These are phyloP conservation scores for Nemania bipapillata DNA, from an alignment of 2,329 filamentous ascomycete species.

Conservation along the genomic window DNA sequence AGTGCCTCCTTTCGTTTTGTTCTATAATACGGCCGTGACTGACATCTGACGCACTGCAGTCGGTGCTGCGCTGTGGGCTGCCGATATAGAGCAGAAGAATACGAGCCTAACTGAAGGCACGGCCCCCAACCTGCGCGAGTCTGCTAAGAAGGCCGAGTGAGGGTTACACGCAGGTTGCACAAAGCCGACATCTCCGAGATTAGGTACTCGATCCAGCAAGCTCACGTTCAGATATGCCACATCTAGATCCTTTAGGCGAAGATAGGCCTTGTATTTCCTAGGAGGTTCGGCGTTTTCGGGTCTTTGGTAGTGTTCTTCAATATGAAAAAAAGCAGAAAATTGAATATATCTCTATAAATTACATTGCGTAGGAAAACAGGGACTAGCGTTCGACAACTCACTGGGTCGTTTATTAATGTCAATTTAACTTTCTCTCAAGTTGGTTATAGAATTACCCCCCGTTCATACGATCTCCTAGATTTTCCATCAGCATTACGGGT, in stretches of 20 bases:
- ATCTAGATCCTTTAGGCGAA: constrained; percentile 9
- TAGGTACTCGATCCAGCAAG: constrained; percentile 13
- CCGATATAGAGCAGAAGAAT: constrained; percentile 76
- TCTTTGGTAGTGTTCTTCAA: background rate
- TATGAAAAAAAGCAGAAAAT: background rate
- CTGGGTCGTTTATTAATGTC: background rate
- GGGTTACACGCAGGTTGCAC: constrained; percentile 37
- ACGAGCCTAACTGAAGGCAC: constrained; percentile 62
- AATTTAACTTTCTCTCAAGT: background rate
- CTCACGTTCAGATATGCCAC: background rate
- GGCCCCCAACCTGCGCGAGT: constrained; percentile 62
- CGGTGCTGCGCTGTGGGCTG: constrained; percentile 93
- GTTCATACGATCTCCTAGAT: background rate
- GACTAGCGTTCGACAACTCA: background rate
- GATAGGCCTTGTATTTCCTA: background rate
- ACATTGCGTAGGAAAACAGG: background rate
- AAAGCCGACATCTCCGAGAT: constrained; percentile 45
- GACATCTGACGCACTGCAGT: constrained; percentile 61
- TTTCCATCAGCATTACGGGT: constrained; percentile 6
- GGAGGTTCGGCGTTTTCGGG: background rate
- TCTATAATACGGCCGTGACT: constrained; percentile 30
- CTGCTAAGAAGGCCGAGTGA: constrained; percentile 62
- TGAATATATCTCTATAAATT: background rate
- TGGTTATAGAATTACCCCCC: background rate
- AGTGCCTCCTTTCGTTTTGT: constrained; percentile 35